Evolutionary conservation across 2,329 filamentous ascomycete genomes (phyloP).

Genomic region (Pseudogymnoascus sp.): DNA sequence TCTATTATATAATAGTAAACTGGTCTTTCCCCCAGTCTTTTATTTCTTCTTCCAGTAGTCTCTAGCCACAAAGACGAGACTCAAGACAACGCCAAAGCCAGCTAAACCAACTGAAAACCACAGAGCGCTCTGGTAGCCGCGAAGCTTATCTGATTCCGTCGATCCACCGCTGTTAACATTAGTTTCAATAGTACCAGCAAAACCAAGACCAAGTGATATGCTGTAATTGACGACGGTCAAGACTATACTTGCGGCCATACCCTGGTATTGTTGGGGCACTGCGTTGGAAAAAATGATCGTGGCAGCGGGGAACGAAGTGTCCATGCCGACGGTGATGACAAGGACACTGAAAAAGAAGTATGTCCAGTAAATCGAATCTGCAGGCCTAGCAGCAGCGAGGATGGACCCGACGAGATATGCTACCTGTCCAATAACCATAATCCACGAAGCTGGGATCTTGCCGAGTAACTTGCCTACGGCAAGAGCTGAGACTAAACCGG

Average conservation of each 20-base stretch:
- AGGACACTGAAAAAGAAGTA: constrained; percentile 50
- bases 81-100: constrained; percentile 15
- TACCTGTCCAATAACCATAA: constrained; percentile 27
- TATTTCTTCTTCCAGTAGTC: constrained; percentile 10
- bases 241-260: constrained; percentile 46
- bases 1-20: too few species aligned
- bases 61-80: constrained; percentile 12
- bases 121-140: constrained; percentile 9
- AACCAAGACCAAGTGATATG: constrained; percentile 55
- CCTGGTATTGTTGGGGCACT: constrained; percentile 37
- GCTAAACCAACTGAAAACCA: constrained; percentile 11
- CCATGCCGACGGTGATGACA: constrained; percentile 53
- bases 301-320: constrained; percentile 56
- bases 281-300: constrained; percentile 50
- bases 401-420: constrained; percentile 33
- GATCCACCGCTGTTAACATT: constrained; percentile 20
- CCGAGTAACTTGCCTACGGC: constrained; percentile 10
- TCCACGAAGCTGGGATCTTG: constrained; percentile 31
- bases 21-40: too few species aligned
- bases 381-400: constrained; percentile 37
- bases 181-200: constrained; percentile 55
- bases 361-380: constrained; percentile 52
- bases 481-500: constrained; percentile 12
- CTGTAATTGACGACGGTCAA: constrained; percentile 60
- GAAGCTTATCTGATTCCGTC: neutral